Conservation (phyloP, 441 rosid genomes). For the Oxalis stricta region DNA sequence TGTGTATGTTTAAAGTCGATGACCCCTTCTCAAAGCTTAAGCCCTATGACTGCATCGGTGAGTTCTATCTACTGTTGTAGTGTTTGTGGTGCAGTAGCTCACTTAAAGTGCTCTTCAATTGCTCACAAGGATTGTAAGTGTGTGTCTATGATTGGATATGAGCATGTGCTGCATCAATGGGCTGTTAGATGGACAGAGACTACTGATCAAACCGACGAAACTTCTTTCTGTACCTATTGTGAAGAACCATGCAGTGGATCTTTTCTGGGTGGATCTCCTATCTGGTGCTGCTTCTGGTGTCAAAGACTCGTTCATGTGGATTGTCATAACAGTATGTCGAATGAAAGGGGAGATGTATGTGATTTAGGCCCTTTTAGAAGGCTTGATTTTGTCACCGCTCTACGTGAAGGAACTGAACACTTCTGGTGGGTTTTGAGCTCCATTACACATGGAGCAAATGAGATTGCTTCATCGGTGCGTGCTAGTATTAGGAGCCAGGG, state of each 20-base stretch:
- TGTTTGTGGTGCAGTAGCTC: conserved; percentile 80
- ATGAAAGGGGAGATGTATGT: conserved; percentile 70
- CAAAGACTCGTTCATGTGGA: conserved; percentile 92
- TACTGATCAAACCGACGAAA: conserved; percentile 69
- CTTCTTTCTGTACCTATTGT: conserved; percentile 72
- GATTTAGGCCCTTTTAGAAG: conserved; percentile 80
- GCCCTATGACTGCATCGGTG: conserved; percentile 41
- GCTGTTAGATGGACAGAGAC: conserved; percentile 82
- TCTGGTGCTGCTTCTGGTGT: conserved; percentile 99
- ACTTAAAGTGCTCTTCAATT: conserved; percentile 49
- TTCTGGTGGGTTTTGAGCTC: conserved; percentile 76
- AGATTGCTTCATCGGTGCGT: conserved; percentile 83
- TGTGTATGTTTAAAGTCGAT: conserved; percentile 75
- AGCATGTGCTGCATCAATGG: conserved; percentile 84
- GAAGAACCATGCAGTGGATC: conserved; percentile 87
- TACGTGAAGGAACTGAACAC: conserved; percentile 57
- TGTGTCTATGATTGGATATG: conserved; percentile 68
- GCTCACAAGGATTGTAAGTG: conserved; percentile 86
- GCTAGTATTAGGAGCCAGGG: conserved; percentile 82
- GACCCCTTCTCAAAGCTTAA: conserved; percentile 62
- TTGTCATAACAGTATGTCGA: conserved; percentile 64
- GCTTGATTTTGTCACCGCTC: conserved; percentile 73
- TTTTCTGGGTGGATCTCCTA: conserved; percentile 93
- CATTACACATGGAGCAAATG: conserved; percentile 92
- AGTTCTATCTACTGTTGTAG: conserved; percentile 47